Percentiles rank a stretch among this genome's conserved stretches.
Evolutionary conservation across 805 yeast genomes (phyloP).

Genomic region (Candida rishiriensis): DNA sequence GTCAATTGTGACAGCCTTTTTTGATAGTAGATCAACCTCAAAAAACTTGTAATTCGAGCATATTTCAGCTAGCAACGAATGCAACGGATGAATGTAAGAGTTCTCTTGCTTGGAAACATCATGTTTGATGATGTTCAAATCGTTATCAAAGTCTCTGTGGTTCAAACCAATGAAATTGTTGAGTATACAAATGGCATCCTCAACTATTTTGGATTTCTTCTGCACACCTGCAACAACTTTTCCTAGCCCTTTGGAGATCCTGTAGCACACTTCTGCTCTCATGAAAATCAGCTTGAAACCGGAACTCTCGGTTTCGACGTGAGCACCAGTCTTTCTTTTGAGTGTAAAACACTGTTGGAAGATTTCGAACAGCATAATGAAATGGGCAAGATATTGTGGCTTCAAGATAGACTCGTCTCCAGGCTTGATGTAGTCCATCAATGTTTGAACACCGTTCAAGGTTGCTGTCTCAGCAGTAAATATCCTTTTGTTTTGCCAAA

Average conservation of each 20-base stretch:
- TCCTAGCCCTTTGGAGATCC: slow-evolving; percentile 22
- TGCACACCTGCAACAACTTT: slow-evolving; percentile 21
- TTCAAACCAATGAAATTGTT: slow-evolving; percentile 30
- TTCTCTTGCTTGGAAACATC: slow-evolving; percentile 42
- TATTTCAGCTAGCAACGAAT: slow-evolving; percentile 48
- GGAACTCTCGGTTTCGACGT: slow-evolving; percentile 54
- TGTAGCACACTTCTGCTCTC: slow-evolving; percentile 22
- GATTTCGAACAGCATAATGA: slow-evolving; percentile 43
- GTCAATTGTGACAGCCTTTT: slow-evolving; percentile 9
- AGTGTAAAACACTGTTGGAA: slow-evolving; percentile 59
- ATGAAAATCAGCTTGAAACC: slow-evolving; percentile 48
- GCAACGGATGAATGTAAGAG: slow-evolving; percentile 58
- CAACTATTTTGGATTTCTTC: slow-evolving; percentile 15
- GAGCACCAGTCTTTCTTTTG: slow-evolving; percentile 60
- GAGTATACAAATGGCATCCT: slow-evolving; percentile 33
- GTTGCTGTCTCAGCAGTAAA: slow-evolving; percentile 10
- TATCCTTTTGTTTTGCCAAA: slow-evolving; percentile 13
- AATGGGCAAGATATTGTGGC: slow-evolving; percentile 29
- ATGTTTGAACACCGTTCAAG: slow-evolving; percentile 17
- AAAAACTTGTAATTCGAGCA: slow-evolving; percentile 32
- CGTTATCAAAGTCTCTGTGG: slow-evolving; percentile 24
- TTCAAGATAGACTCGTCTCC: slow-evolving; percentile 20
- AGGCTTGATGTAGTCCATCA: slow-evolving; percentile 23
- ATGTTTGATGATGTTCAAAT: slow-evolving; percentile 25
- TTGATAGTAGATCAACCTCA: slow-evolving; percentile 12